These are phyloP conservation scores for Fraxinus greggii DNA, from an alignment of 305 asterid species.

Conservation along the genomic window DNA sequence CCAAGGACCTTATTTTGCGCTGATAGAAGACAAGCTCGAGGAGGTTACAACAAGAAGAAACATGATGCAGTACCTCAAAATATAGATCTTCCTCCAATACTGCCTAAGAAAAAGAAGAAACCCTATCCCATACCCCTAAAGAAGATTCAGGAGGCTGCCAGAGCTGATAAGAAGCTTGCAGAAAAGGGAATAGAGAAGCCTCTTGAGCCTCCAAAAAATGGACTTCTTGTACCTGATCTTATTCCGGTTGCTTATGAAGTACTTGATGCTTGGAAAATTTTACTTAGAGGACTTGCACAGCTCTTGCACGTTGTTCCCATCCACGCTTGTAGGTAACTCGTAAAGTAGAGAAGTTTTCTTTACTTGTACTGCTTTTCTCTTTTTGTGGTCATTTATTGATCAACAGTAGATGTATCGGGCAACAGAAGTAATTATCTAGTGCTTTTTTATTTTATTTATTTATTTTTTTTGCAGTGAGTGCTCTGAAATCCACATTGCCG, in stretches of 20 bases:
- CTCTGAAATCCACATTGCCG: conserved; percentile 75
- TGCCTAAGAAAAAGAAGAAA: conserved; percentile 80
- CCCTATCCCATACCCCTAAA: conserved; percentile 78
- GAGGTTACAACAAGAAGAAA: conserved; percentile 39
- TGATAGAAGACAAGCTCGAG: conserved; percentile 37
- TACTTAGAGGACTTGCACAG: conserved; percentile 73
- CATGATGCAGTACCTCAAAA: conserved; percentile 53
- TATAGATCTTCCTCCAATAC: conserved; percentile 68
- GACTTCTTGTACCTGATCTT: conserved; percentile 62
- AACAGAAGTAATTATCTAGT: conserved; percentile 15
- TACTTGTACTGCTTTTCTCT: conserved; percentile 7
- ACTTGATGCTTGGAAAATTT: conserved; percentile 72
- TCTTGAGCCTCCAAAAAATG: conserved; percentile 83
- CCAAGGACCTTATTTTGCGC: conserved; percentile 34
- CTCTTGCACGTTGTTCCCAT: conserved; percentile 67
- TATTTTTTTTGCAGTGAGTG: conserved; percentile 61
- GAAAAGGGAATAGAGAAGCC: conserved; percentile 82
- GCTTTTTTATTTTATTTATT: neutral
- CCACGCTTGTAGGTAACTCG: conserved; percentile 83
- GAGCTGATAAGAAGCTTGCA: conserved; percentile 84
- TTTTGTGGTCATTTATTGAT: neutral
- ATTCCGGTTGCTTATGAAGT: conserved; percentile 70
- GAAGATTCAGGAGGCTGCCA: conserved; percentile 64
- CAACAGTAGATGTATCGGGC: conserved; percentile 11
- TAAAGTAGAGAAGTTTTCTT: neutral